Evolutionary conservation across 495 filamentous ascomycete species (phyloP), one percentile per base, ranked within the genome.

Genomic region (Talaromyces proteolyticus): DNA sequence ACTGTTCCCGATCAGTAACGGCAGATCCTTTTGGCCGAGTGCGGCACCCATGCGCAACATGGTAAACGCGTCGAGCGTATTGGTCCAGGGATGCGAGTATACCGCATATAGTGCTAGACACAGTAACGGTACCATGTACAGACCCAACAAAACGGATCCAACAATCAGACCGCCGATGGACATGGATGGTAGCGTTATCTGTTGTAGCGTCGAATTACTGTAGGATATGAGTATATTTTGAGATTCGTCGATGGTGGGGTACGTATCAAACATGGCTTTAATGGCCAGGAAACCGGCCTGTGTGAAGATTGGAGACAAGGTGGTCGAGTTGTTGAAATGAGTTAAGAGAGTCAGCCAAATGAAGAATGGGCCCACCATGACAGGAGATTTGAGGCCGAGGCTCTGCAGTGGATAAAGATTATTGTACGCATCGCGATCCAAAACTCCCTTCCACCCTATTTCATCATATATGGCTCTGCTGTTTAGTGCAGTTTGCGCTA

Each of bases 41-140:
- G 55, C 55, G 20, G 62, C 62, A 5, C 59, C 59, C 24, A 61
- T 37, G 10, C 58, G 52, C 47, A 65, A 46, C 63, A 65, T 67
- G 2, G 54, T 57, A n/a, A 60, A 65, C 3, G 60, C 44, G 39
- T 67, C 60, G 0, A 67, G 53, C 6, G 48, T 52, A 4, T 37
- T 8, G 1, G 63, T 67, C 63, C 64, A 65, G 3, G 53, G 43
- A 24, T 45, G 49, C 16, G 40, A 20, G 16, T 20, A 14, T 12
- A 26, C 37, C 7, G 58, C 51, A 37, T 65, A 67, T 14, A 62
- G 17, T 1, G 60, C 48, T 21, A 67, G 50, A 4, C 47, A 43
- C 17, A 57, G 37, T 12, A 65, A 40, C 6, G 41, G 44, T 17
- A 52, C 7, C 11, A 57, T 43, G 25, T 59, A 56, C 12, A 57